A percentile compares a stretch with the other conserved stretches of the same genome.
phyloP scores from a whole-genome alignment of 306 rosid species.

The Amphicarpaea edgeworthii region DNA sequence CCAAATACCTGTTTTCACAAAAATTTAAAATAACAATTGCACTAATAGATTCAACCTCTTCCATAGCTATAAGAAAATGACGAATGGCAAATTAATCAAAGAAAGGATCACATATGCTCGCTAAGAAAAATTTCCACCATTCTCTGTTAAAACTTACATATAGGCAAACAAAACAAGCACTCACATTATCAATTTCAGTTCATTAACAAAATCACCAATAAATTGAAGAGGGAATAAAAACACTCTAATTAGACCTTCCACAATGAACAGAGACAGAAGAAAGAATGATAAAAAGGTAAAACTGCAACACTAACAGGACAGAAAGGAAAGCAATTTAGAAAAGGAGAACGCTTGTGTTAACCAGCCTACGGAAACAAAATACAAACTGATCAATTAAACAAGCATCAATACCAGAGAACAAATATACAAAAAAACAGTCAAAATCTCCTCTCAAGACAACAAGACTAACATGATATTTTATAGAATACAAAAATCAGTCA shows the following conservation, averaged over 20 bases:
- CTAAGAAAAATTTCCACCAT: neutral
- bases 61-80: neutral
- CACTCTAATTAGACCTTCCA: neutral
- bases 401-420: neutral
- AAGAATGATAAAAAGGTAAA: neutral
- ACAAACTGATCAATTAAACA: conserved; percentile 21
- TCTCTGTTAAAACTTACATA: neutral
- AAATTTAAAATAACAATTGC: neutral
- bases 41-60: conserved; percentile 10
- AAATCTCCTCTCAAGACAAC: neutral
- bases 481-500: neutral
- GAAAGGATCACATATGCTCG: conserved; percentile 12
- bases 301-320: neutral
- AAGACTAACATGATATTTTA: neutral
- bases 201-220: neutral
- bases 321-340: neutral
- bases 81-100: conserved; percentile 1
- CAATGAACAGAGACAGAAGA: neutral
- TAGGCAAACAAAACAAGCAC: neutral
- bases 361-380: neutral
- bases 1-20: neutral
- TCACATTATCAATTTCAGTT: neutral
- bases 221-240: neutral
- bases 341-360: neutral
- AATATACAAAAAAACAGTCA: neutral